These are phyloP conservation scores for Yarrowia deformans DNA, from an alignment of 805 yeast genomes.

Conservation along the genomic window DNA sequence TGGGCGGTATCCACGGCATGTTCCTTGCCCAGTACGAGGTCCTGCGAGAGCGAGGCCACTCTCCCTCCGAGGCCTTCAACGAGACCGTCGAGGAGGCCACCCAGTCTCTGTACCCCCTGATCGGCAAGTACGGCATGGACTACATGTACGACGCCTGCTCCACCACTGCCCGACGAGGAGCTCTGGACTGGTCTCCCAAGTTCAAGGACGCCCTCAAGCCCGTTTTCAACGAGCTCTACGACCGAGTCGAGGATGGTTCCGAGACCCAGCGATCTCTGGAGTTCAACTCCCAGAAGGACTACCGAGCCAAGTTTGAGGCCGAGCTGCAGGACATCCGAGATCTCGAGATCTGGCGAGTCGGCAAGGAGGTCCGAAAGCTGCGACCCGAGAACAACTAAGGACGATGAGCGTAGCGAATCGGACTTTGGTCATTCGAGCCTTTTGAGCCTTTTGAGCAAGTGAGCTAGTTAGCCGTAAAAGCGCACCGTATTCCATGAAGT, in stretches of 20 bases:
- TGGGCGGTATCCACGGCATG: slow-evolving; percentile 99
- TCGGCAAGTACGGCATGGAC: slow-evolving; percentile 99
- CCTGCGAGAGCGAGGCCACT: slow-evolving; percentile 98
- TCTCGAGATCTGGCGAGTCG: slow-evolving; percentile 99
- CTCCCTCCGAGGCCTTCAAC: slow-evolving; percentile 99
- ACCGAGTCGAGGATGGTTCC: slow-evolving; percentile 91
- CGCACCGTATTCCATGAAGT: slow-evolving; percentile 38
- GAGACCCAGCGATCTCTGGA: slow-evolving; percentile 98
- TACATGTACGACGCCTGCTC: slow-evolving; percentile 99
- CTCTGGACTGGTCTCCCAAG: slow-evolving; percentile 99
- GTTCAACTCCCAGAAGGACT: slow-evolving; percentile 97
- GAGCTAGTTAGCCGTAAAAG: slow-evolving; percentile 1
- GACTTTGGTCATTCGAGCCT: too few species aligned
- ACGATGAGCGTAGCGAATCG: not conserved
- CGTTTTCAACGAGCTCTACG: slow-evolving; percentile 95
- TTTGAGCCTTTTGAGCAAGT: too few species aligned
- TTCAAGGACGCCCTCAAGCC: slow-evolving; percentile 99
- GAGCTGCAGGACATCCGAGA: slow-evolving; percentile 93
- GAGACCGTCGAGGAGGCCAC: slow-evolving; percentile 99
- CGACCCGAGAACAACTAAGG: slow-evolving; percentile 96
- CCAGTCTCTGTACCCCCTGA: slow-evolving; percentile 97
- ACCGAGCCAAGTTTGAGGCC: slow-evolving; percentile 93
- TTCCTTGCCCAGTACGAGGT: slow-evolving; percentile 99
- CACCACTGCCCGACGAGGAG: slow-evolving; percentile 99
- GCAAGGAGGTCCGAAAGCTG: slow-evolving; percentile 99